Conservation (phyloP, 257 asterid genomes). For the Salvia splendens region DNA sequence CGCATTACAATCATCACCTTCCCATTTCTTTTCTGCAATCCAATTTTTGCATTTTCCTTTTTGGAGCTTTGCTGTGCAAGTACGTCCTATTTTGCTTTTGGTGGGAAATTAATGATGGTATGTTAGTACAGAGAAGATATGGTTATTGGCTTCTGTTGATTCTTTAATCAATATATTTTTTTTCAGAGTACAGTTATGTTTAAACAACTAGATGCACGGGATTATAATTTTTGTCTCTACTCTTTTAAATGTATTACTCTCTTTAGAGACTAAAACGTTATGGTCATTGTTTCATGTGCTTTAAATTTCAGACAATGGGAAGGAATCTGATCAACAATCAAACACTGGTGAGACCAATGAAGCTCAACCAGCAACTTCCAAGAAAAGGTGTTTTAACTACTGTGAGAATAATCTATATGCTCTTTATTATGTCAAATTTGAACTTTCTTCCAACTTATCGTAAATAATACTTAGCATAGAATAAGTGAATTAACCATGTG, state of each 20-base stretch:
- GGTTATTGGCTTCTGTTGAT: conserved; percentile 18
- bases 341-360: conserved; percentile 47
- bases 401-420: conserved; percentile 20
- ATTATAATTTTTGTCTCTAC: conserved; percentile 13
- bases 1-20: conserved; percentile 14
- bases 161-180: conserved; percentile 19
- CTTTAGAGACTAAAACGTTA: conserved; percentile 11
- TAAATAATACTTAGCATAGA: not conserved
- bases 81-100: conserved; percentile 5
- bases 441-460: not conserved
- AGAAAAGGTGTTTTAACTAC: conserved; percentile 59
- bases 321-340: conserved; percentile 57
- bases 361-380: conserved; percentile 53
- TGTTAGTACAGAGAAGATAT: conserved; percentile 9
- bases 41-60: conserved; percentile 5
- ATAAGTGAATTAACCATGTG: conserved; percentile 2
- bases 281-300: conserved; percentile 28
- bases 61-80: not conserved
- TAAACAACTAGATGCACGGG: conserved; percentile 16
- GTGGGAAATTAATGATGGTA: conserved; percentile 18
- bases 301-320: conserved; percentile 63
- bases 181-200: conserved; percentile 16
- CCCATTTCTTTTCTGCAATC: conserved; percentile 8
- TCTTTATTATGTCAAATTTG: conserved; percentile 22
- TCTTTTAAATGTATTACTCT: conserved; percentile 27